These are phyloP conservation scores for Penicillium coprophilum DNA, from an alignment of 495 filamentous ascomycete species.

Conservation along the genomic window DNA sequence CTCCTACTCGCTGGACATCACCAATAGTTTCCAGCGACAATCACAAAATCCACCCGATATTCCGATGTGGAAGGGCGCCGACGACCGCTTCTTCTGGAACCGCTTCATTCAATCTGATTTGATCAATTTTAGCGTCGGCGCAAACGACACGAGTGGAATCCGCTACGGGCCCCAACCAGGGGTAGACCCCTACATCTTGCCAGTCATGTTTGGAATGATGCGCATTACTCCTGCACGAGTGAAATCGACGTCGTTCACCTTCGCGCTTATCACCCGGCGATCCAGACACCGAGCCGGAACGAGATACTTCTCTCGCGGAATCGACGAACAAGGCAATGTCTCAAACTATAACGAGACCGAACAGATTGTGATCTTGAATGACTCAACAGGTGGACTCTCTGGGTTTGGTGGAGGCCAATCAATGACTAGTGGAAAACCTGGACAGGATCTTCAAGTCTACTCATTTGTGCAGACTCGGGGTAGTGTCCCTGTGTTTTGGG, in stretches of 20 bases:
- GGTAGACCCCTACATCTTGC: conserved; percentile 90
- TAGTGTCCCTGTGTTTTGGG: conserved; percentile 92
- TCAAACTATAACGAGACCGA: conserved; percentile 99
- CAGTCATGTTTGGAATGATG: conserved; percentile 92
- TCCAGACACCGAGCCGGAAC: conserved; percentile 86
- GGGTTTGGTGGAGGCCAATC: conserved; percentile 77
- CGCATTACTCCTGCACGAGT: conserved; percentile 79
- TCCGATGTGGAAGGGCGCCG: conserved; percentile 88
- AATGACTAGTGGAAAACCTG: conserved; percentile 69
- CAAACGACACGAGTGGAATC: conserved; percentile 39
- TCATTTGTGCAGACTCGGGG: conserved; percentile 95
- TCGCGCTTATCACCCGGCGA: conserved; percentile 82
- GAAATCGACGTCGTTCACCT: conserved; percentile 77
- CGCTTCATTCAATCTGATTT: conserved; percentile 86
- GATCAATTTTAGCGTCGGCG: conserved; percentile 73
- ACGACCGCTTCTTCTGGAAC: conserved; percentile 99
- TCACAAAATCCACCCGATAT: conserved; percentile 62
- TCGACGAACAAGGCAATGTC: conserved; percentile 90
- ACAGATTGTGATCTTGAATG: conserved; percentile 84
- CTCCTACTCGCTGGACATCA: conserved; percentile 93
- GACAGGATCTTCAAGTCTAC: conserved; percentile 79
- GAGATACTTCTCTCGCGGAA: conserved; percentile 88
- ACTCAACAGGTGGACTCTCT: conserved; percentile 66
- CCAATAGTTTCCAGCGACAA: conserved; percentile 92
- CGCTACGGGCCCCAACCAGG: conserved; percentile 68